Evolutionary conservation across 2,329 filamentous ascomycete genomes (phyloP).

Genomic region (Lomentospora prolificans): DNA sequence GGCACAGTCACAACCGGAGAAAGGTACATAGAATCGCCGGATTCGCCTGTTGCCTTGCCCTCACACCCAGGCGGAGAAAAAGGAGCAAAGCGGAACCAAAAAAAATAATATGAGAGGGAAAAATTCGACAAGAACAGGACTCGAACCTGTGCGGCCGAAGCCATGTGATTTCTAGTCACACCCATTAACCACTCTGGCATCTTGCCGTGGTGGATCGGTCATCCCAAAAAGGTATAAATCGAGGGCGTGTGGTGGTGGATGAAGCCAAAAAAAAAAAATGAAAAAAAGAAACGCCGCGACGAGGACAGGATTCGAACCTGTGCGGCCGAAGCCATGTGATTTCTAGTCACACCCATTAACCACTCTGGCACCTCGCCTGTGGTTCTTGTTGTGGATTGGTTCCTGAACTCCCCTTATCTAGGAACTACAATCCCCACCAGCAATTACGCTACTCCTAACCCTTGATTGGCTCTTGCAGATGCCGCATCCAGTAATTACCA

Average conservation of each 20-base stretch:
- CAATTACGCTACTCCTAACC: background rate
- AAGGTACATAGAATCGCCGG: too few species aligned
- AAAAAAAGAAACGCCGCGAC: background rate
- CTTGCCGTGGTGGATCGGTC: background rate
- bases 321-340: slow-evolving; percentile 4
- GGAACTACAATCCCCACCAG: background rate
- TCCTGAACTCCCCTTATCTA: background rate
- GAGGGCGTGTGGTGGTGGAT: background rate
- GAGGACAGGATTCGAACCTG: slow-evolving; percentile 2
- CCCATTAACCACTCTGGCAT: slow-evolving; percentile 4
- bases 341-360: slow-evolving; percentile 4
- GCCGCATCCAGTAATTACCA: too few species aligned
- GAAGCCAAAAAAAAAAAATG: background rate
- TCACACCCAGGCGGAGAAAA: too few species aligned
- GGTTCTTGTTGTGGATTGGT: background rate
- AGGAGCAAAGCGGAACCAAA: too few species aligned
- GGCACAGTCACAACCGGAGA: too few species aligned
- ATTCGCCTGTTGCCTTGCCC: too few species aligned
- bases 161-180: slow-evolving; percentile 4
- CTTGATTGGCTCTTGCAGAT: too few species aligned
- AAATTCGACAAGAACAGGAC: background rate
- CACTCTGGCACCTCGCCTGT: slow-evolving; percentile 1
- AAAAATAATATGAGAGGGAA: background rate
- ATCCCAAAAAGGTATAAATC: background rate
- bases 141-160: slow-evolving; percentile 3